phyloP scores from a whole-genome alignment of 2,329 filamentous ascomycete species.

The Trichophaea hybrida region DNA sequence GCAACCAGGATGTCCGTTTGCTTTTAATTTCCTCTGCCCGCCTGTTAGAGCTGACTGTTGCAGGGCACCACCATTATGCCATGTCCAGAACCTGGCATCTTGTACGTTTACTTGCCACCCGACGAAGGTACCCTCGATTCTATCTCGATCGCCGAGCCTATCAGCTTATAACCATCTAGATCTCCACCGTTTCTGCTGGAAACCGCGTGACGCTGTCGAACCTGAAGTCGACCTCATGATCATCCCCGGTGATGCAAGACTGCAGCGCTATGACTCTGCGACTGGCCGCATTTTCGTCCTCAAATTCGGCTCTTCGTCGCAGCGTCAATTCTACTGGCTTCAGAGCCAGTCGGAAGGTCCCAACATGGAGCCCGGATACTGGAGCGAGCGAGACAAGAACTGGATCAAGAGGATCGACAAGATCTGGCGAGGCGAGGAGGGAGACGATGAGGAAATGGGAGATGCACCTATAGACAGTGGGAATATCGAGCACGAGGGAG shows the following conservation, averaged over 20 bases:
- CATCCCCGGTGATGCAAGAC: slow-evolving; percentile 78
- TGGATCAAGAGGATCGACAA: slow-evolving; percentile 66
- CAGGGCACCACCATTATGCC: slow-evolving; percentile 17
- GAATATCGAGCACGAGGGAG: slow-evolving; percentile 79
- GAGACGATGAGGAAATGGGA: slow-evolving; percentile 62
- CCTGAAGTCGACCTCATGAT: slow-evolving; percentile 84
- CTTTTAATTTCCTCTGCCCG: neutral
- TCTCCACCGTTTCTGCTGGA: slow-evolving; percentile 94
- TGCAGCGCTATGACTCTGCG: slow-evolving; percentile 59
- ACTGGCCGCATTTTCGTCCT: slow-evolving; percentile 86
- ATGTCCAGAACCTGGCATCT: slow-evolving; percentile 18
- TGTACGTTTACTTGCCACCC: slow-evolving; percentile 23
- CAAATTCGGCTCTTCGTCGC: slow-evolving; percentile 84
- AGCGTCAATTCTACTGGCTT: slow-evolving; percentile 89
- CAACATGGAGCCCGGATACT: slow-evolving; percentile 13
- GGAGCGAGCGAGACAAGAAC: slow-evolving; percentile 15
- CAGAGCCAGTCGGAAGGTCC: slow-evolving; percentile 74
- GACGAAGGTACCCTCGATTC: slow-evolving; percentile 23
- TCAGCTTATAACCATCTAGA: slow-evolving; percentile 34
- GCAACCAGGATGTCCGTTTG: slow-evolving; percentile 19
- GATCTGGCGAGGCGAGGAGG: slow-evolving; percentile 75
- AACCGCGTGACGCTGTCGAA: slow-evolving; percentile 53
- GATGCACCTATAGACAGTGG: slow-evolving; percentile 58
- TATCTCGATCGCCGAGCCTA: neutral
- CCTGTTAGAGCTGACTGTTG: slow-evolving; percentile 4